Percentiles rank a stretch among this genome's conserved stretches.
Conservation (phyloP, 2,329 filamentous ascomycete species). For the Fusarium newnesense region DNA sequence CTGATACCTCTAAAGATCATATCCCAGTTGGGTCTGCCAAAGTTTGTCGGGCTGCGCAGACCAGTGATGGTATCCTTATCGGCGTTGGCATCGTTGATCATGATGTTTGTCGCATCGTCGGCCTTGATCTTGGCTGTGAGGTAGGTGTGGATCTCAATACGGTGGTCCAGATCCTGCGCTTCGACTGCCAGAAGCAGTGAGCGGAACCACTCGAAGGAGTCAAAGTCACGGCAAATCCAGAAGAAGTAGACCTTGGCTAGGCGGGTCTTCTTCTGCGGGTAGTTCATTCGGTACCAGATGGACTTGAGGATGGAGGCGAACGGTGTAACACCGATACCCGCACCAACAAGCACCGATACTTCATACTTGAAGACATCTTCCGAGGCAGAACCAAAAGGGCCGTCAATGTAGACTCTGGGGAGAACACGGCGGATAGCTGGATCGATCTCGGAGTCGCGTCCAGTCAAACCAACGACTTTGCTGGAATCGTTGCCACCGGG, state of each 20-base stretch:
- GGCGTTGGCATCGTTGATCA: slow-evolving; percentile 89
- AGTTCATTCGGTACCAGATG: slow-evolving; percentile 95
- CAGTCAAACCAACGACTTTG: slow-evolving; percentile 75
- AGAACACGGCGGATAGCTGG: slow-evolving; percentile 78
- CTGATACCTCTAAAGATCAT: slow-evolving; percentile 87
- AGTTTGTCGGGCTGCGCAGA: slow-evolving; percentile 83
- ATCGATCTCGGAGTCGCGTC: slow-evolving; percentile 68
- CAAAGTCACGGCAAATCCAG: slow-evolving; percentile 91
- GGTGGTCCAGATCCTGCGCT: slow-evolving; percentile 83
- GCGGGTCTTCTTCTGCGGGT: slow-evolving; percentile 80
- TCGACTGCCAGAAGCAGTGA: slow-evolving; percentile 86
- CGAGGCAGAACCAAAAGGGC: slow-evolving; percentile 85
- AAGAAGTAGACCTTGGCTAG: slow-evolving; percentile 92
- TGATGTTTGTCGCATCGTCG: slow-evolving; percentile 89
- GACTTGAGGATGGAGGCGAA: slow-evolving; percentile 90
- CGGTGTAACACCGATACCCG: slow-evolving; percentile 86
- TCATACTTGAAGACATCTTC: slow-evolving; percentile 93
- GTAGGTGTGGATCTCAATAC: slow-evolving; percentile 91
- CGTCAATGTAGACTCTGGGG: slow-evolving; percentile 84
- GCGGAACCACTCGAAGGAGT: slow-evolving; percentile 90
- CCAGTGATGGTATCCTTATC: slow-evolving; percentile 88
- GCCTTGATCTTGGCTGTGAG: slow-evolving; percentile 87
- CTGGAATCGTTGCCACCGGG: slow-evolving; percentile 56
- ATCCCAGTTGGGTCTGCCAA: slow-evolving; percentile 89
- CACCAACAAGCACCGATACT: slow-evolving; percentile 80